phyloP scores from a whole-genome alignment of 805 yeast species.

The Clavispora santaluciae region DNA sequence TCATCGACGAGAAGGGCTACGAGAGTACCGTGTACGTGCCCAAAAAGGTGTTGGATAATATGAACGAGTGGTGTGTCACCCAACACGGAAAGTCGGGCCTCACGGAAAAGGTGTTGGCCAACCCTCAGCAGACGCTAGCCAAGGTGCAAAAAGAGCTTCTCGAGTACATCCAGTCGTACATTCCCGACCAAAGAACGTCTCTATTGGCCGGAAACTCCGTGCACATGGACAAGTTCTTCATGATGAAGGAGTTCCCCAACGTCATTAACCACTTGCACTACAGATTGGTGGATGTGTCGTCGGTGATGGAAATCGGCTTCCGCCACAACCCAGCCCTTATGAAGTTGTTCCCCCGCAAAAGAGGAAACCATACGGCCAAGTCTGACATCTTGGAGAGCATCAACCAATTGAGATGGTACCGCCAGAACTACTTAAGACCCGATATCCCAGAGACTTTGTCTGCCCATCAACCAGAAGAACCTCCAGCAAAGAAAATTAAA shows the following conservation, averaged over 20 bases:
- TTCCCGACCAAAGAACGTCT: constrained; percentile 53
- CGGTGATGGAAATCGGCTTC: constrained; percentile 71
- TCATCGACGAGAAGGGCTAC: constrained; percentile 67
- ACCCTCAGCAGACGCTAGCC: constrained; percentile 46
- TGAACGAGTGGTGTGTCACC: constrained; percentile 85
- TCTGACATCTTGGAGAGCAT: constrained; percentile 89
- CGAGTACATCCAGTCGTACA: constrained; percentile 51
- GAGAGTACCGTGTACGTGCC: constrained; percentile 78
- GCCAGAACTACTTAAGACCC: constrained; percentile 53
- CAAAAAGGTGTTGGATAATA: constrained; percentile 53
- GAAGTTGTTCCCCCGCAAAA: constrained; percentile 56
- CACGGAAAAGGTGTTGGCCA: constrained; percentile 59
- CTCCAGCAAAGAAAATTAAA: background rate
- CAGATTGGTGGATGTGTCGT: constrained; percentile 86
- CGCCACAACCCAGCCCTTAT: constrained; percentile 71
- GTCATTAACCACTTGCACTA: constrained; percentile 61
- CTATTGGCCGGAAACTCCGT: constrained; percentile 88
- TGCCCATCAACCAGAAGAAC: background rate
- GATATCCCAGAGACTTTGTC: background rate
- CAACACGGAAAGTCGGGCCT: constrained; percentile 80
- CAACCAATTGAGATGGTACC: constrained; percentile 72
- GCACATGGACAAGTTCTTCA: constrained; percentile 84
- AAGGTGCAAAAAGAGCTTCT: constrained; percentile 65
- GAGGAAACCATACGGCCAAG: constrained; percentile 76
- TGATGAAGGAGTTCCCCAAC: constrained; percentile 78